Evolutionary conservation across 2,329 filamentous ascomycete genomes (phyloP).

Genomic region (Fusarium sp.): DNA sequence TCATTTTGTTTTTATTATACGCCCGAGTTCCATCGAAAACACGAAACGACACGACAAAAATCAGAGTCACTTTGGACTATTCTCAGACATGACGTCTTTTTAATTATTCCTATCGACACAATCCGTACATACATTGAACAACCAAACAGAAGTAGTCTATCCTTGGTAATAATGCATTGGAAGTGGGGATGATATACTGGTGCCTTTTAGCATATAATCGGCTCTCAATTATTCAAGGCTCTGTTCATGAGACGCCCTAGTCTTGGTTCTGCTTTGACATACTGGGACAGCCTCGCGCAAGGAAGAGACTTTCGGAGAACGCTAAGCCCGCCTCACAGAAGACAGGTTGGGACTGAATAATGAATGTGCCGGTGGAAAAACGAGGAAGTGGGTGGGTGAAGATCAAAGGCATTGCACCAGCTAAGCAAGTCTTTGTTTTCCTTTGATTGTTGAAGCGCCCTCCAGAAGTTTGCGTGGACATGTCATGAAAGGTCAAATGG

Average conservation of each 20-base stretch:
- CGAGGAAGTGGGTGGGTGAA: conserved; percentile 32
- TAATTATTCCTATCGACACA: conserved; percentile 42
- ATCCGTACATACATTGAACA: conserved; percentile 50
- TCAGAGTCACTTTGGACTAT: conserved; percentile 48
- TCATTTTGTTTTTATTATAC: conserved; percentile 39
- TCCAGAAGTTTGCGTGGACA: conserved; percentile 2
- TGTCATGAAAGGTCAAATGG: conserved; percentile 10
- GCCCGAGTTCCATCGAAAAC: conserved; percentile 36
- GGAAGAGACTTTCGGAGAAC: conserved; percentile 3
- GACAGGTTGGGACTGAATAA: conserved; percentile 1
- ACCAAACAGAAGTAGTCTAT: conserved; percentile 46
- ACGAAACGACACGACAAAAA: conserved; percentile 43
- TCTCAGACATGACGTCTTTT: conserved; percentile 44
- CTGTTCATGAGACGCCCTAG: conserved; percentile 11
- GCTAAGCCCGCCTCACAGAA: conserved; percentile 10
- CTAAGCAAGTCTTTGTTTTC: conserved; percentile 29
- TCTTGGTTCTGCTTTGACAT: conserved; percentile 13
- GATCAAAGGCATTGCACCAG: conserved; percentile 26
- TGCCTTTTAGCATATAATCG: conserved; percentile 47
- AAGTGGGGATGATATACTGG: conserved; percentile 45
- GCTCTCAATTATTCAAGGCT: conserved; percentile 29
- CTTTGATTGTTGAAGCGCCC: conserved; percentile 23
- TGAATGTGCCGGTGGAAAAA: conserved; percentile 18
- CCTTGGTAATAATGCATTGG: conserved; percentile 62
- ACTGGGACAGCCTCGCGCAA: conserved; percentile 5